These are phyloP conservation scores for Amanita pallidorosea DNA, from an alignment of 768 basidiomycete species.

Conservation along the genomic window DNA sequence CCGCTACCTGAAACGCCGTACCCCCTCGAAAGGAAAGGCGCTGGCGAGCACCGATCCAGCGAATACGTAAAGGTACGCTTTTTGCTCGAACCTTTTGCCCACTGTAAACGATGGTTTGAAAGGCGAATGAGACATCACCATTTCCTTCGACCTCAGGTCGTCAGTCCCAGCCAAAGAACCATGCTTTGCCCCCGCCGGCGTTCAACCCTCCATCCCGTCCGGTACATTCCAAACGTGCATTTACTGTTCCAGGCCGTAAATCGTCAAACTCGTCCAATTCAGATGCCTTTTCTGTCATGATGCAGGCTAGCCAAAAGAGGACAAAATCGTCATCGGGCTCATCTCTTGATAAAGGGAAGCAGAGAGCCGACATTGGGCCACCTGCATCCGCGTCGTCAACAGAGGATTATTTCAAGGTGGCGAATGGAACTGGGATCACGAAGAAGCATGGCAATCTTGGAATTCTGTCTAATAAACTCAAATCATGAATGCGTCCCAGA, in stretches of 20 bases:
- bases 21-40: conserved; percentile 9
- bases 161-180: background rate
- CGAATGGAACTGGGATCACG: background rate
- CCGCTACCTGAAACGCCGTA: conserved; percentile 40
- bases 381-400: background rate
- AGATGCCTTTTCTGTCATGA: conserved; percentile 5
- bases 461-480: background rate
- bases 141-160: background rate
- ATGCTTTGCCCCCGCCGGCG: background rate
- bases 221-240: background rate
- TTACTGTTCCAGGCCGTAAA: background rate
- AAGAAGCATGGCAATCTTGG: background rate
- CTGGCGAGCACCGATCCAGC: background rate
- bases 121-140: background rate
- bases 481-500: conserved; percentile 4
- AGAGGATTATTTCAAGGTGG: background rate
- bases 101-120: background rate
- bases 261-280: background rate
- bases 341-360: background rate
- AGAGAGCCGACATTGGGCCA: background rate
- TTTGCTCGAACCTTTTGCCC: background rate
- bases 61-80: background rate
- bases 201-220: background rate
- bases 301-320: background rate
- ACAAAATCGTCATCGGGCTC: background rate